Base-by-base conservation (phyloP, 106 monocot species). In the Acorus calamus region DNA sequence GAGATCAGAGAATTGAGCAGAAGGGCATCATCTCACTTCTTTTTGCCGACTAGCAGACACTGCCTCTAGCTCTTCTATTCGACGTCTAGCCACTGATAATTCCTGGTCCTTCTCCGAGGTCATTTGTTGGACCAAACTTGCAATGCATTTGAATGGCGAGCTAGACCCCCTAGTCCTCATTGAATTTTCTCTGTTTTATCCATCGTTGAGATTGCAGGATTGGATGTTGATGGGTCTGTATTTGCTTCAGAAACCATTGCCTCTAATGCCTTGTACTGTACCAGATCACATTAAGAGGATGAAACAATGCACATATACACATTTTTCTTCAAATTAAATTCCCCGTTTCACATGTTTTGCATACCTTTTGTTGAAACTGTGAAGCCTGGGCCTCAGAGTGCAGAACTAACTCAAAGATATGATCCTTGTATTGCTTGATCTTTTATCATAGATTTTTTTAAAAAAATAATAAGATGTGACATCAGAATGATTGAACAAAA, bases 311-410 rank as follows among this genome's bases (percentile, higher is more conserved):
- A 60, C 5, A 13, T 56, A 7, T 45, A 2, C 12, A 4, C 11
- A 48, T 64, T 11, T 49, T 45, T 12, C 64, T 59, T 55, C 52
- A 51, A 41, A 52, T 57, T 11, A 57, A 11, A 57, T 12, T 5
- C 6, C 12, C 44, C 8, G 4, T 51, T 11, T 50, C 52, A 11
- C 11, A 4, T 82, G 4, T 51, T 11, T 50, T 56, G 11, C 11
- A 4, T 82, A 89, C 89, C 89, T 83, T 85, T 59, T 80, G 78
- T 63, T 77, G 73, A 55, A 77, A 89, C 55, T 77, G 61, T 58
- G 85, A 74, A 46, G 85, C 82, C 64, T 89, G 89, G 13, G 85
- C 82, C 77, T 89, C 89, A 60, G 89, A 85, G 60, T 85, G 89
- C 68, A 89, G 55, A 47, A 85, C 63, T 53, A 89, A 61, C 72